phyloP scores from a whole-genome alignment of 352 stramenopile genomes.

The Phytophthora idaei region DNA sequence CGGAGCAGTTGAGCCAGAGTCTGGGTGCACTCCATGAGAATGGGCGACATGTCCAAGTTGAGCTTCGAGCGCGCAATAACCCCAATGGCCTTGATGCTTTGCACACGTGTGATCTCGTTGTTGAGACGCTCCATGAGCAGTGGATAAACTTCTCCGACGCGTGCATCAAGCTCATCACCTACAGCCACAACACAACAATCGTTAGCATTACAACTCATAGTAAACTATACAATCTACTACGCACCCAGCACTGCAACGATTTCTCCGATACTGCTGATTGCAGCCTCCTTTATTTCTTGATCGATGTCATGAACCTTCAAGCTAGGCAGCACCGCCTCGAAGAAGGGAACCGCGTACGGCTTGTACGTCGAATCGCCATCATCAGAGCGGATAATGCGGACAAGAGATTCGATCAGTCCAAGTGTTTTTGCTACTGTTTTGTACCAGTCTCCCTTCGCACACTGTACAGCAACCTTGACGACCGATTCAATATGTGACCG shows the following conservation, averaged over 20 bases:
- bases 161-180: constrained; percentile 82
- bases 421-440: constrained; percentile 97
- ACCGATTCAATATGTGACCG: constrained; percentile 80
- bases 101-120: constrained; percentile 98
- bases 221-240: constrained; percentile 11
- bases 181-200: constrained; percentile 9
- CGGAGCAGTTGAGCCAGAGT: constrained; percentile 93
- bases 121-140: constrained; percentile 96
- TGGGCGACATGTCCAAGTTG: constrained; percentile 89
- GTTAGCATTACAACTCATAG: constrained; percentile 14
- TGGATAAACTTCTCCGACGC: constrained; percentile 87
- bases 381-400: constrained; percentile 76
- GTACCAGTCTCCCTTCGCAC: constrained; percentile 97
- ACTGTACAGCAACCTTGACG: constrained; percentile 87
- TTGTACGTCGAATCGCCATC: constrained; percentile 43
- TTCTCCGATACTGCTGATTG: constrained; percentile 91
- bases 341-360: constrained; percentile 84
- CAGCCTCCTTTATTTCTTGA: constrained; percentile 99
- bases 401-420: constrained; percentile 92
- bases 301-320: constrained; percentile 97
- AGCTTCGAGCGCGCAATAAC: constrained; percentile 89
- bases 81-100: constrained; percentile 96
- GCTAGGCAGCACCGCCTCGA: constrained; percentile 93
- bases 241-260: constrained; percentile 80
- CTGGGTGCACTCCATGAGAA: constrained; percentile 89